phyloP scores from a whole-genome alignment of 495 filamentous ascomycete genomes.

The Delitschia confertaspora region DNA sequence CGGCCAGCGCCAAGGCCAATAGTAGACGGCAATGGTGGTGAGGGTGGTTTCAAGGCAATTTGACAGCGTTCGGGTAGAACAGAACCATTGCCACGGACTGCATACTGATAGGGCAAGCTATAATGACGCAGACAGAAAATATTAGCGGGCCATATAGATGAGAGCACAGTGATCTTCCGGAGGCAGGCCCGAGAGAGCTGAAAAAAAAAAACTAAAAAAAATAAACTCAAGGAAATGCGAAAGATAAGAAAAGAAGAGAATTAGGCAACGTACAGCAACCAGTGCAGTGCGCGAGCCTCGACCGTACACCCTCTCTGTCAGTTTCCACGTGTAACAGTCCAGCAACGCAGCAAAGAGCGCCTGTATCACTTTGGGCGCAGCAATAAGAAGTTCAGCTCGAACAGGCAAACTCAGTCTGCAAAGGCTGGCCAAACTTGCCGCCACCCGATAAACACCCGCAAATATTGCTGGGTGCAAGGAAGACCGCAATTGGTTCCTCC shows the following conservation, averaged over 20 bases:
- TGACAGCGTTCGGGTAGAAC: conserved; percentile 83
- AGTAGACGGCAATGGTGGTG: conserved; percentile 66
- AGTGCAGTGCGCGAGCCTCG: conserved; percentile 47
- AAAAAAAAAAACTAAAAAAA: conserved; percentile 1
- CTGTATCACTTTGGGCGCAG: conserved; percentile 67
- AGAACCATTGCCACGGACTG: conserved; percentile 97
- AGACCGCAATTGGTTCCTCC: conserved; percentile 80
- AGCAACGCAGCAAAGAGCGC: conserved; percentile 65
- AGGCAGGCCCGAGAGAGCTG: too few relatives aligned
- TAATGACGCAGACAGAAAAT: conserved; percentile 6
- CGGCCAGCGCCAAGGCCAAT: conserved; percentile 78
- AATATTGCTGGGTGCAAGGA: conserved; percentile 87
- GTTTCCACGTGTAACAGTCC: conserved; percentile 84
- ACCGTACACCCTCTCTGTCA: conserved; percentile 68
- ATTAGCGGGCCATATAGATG: too few relatives aligned
- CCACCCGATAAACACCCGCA: conserved; percentile 61
- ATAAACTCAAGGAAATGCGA: conserved; percentile 11
- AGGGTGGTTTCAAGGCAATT: conserved; percentile 88
- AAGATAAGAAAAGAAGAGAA: conserved; percentile 1
- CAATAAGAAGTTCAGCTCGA: conserved; percentile 55
- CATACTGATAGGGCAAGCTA: conserved; percentile 62
- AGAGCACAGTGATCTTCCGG: too few relatives aligned
- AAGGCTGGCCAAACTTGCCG: conserved; percentile 44
- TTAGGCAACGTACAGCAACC: conserved; percentile 51
- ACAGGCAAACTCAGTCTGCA: conserved; percentile 42